Evolutionary conservation across 441 rosid species (phyloP).

Genomic region (Jatropha podagrica): DNA sequence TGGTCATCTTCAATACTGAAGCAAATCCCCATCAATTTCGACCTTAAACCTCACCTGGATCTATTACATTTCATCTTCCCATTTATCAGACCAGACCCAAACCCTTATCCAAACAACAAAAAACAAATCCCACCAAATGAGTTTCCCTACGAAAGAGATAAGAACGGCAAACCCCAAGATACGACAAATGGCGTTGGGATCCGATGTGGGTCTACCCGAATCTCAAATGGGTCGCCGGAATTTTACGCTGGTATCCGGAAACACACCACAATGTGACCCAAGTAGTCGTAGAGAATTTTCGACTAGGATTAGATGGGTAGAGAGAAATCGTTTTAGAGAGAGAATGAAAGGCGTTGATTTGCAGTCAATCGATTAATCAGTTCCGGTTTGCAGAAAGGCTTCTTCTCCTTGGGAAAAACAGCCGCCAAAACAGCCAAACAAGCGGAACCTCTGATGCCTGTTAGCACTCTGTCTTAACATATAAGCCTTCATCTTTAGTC

Average conservation of each 20-base stretch:
- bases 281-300: neutral
- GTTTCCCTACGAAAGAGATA: neutral
- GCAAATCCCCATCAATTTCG: slow-evolving; percentile 79
- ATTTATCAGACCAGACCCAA: neutral
- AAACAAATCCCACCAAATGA: neutral
- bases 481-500: too few relatives aligned
- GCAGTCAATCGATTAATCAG: neutral
- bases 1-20: slow-evolving; percentile 52
- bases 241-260: slow-evolving; percentile 5
- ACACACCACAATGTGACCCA: neutral
- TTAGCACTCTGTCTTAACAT: too few relatives aligned
- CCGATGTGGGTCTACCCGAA: slow-evolving; percentile 26
- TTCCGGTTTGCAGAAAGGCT: neutral
- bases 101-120: neutral
- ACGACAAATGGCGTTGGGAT: slow-evolving; percentile 9
- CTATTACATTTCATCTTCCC: slow-evolving; percentile 28
- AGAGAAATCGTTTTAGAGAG: neutral
- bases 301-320: neutral
- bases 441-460: slow-evolving; percentile 12
- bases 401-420: slow-evolving; percentile 5
- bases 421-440: slow-evolving; percentile 57
- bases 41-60: slow-evolving; percentile 13
- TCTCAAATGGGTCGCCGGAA: slow-evolving; percentile 24
- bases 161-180: neutral
- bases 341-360: slow-evolving; percentile 10